Conservation (phyloP, 228 moss, liverwort and hornwort species). For the Sphagnum magellanicum region DNA sequence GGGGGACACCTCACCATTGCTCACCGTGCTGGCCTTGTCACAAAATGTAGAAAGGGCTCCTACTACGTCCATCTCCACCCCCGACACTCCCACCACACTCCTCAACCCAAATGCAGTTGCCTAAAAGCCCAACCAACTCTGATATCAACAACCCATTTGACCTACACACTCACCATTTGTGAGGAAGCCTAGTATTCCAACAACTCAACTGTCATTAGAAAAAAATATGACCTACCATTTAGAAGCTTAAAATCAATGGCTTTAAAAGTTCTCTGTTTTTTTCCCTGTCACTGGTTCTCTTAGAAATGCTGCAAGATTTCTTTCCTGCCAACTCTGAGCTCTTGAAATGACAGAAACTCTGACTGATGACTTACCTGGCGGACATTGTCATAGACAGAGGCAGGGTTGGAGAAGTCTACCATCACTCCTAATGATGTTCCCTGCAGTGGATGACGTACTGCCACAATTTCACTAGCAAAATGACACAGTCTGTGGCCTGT, state of each 20-base stretch:
- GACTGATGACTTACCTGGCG: slow-evolving; percentile 38
- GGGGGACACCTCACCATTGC: slow-evolving; percentile 48
- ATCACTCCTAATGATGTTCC: slow-evolving; percentile 60
- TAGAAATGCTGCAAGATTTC: no score
- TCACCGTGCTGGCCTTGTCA: slow-evolving; percentile 91
- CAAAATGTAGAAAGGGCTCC: slow-evolving; percentile 67
- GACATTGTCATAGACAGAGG: slow-evolving; percentile 69
- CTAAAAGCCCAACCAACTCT: slow-evolving; percentile 21
- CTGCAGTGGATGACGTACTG: slow-evolving; percentile 9
- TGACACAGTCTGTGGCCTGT: no score
- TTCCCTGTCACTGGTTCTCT: no score
- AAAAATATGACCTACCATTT: no score
- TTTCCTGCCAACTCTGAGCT: no score
- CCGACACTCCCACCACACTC: slow-evolving; percentile 71
- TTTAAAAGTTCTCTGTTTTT: no score
- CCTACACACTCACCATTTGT: no score
- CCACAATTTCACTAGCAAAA: no score
- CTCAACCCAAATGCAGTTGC: slow-evolving; percentile 83
- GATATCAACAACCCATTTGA: background rate
- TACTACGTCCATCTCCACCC: slow-evolving; percentile 51
- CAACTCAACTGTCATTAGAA: no score
- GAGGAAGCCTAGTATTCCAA: no score
- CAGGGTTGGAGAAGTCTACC: slow-evolving; percentile 71
- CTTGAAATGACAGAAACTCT: no score
- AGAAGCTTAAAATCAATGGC: no score